Evolutionary conservation across 345 rosid species (phyloP), one percentile per base, ranked within the genome.

Genomic region (Ceriops zippeliana): DNA sequence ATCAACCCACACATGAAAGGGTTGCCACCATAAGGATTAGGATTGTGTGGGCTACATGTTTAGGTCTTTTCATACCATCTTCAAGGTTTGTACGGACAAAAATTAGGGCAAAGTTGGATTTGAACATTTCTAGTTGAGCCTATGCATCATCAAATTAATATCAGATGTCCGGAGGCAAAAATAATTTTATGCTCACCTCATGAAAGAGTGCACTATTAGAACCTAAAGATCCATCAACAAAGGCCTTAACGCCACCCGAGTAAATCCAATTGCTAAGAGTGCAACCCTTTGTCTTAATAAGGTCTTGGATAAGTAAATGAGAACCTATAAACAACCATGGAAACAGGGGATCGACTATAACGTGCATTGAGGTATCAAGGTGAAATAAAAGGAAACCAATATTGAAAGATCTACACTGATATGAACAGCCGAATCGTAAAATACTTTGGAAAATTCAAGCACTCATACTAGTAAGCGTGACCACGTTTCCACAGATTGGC

Each of bases 161-260:
- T 30, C 0, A 61, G 24, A 42, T 22, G 51, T 53, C 49, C 30
- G 52, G 31, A 47, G 20, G 11, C 2, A 58, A n/a, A 60, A 60
- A 19, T 51, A 65, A 6, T 49, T 56, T 30, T 30, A 24, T 76
- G 65, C 78, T 82, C 70, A 93, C 97, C 90, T 90, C 95, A 68
- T 84, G 68, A 69, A 93, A 86, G n/a, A 90, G 91, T 69, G 97
- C 98, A 79, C 96, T 90, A 54, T 79, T 85, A 35, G 97, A 88
- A 63, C 97, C 96, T 67, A 90, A 71, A 74, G 98, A 89, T 32
- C 98, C 98, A 83, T 93, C 98, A 58, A 84, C 84, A 80, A 89
- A 93, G 53, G 91, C 97, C 85, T 93, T 90, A 71, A 93, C 90
- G 35, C 98, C 98, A 62, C 98, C 93, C 65, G 86, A 81, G 73